Percentiles rank a stretch among this genome's conserved stretches.
Conservation (phyloP, 208 protist species). For the Trypanosomatidae sp. region DNA sequence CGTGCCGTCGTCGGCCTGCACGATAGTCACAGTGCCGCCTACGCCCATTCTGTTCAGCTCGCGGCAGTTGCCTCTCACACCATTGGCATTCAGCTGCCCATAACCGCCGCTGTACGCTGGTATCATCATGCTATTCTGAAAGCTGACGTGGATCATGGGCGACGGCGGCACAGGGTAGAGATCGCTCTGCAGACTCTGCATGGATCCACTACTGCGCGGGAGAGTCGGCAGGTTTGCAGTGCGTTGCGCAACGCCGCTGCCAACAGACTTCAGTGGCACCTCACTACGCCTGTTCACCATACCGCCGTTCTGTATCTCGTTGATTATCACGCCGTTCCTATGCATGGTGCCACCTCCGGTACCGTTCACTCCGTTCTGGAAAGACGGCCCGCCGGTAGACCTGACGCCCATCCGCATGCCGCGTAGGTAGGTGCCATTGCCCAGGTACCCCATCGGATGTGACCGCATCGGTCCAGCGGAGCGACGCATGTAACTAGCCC, state of each 20-base stretch:
- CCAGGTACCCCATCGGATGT: slow-evolving; percentile 6
- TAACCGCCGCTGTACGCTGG: not conserved
- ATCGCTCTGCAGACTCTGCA: not conserved
- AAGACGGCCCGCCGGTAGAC: not conserved
- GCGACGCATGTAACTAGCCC: slow-evolving; percentile 12
- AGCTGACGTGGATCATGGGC: not conserved
- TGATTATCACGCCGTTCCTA: not conserved
- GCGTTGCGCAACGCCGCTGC: not conserved
- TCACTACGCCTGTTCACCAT: not conserved
- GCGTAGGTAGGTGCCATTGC: slow-evolving; percentile 1
- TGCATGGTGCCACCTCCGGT: not conserved
- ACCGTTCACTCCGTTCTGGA: slow-evolving; percentile 18
- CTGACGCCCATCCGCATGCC: slow-evolving; percentile 6
- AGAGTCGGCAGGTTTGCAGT: slow-evolving; percentile 11
- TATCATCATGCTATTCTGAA: slow-evolving; percentile 3
- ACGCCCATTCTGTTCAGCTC: not conserved
- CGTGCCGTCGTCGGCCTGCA: not conserved
- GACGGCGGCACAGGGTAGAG: not conserved
- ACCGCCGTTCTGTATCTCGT: not conserved
- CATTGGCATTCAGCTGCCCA: slow-evolving; percentile 1
- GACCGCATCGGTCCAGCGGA: slow-evolving; percentile 11
- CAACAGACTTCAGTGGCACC: not conserved
- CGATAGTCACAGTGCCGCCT: slow-evolving; percentile 6
- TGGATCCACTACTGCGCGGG: not conserved
- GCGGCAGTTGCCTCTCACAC: slow-evolving; percentile 6